Evolutionary conservation across 768 basidiomycete genomes (phyloP).

Genomic region (Tylopilus plumbeoviolaceoides): DNA sequence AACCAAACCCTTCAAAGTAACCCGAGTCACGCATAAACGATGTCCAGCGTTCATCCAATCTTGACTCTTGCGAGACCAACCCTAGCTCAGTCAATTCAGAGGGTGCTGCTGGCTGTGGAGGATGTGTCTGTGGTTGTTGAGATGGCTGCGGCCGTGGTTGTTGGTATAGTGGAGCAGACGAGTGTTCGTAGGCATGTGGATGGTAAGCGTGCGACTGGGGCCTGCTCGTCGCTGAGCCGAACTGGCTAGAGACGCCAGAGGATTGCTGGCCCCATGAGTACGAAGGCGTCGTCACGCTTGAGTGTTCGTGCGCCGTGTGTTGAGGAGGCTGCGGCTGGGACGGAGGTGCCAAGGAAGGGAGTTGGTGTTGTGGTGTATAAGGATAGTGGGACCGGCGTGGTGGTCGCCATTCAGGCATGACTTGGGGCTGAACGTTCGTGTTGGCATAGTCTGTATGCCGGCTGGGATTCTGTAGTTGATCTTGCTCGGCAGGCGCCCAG

Average conservation of each 20-base stretch:
- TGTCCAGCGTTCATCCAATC: conserved; percentile 56
- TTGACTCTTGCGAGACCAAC: conserved; percentile 51
- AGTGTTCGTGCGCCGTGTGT: conserved; percentile 18
- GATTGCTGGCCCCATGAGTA: conserved; percentile 16
- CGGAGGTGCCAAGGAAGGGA: conserved; percentile 3
- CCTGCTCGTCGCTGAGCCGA: conserved; percentile 4
- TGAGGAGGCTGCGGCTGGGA: conserved; percentile 5
- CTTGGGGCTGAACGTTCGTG: conserved; percentile 6
- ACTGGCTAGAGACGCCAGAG: conserved; percentile 2
- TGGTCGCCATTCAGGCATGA: conserved; percentile 26
- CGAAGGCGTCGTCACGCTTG: conserved; percentile 10
- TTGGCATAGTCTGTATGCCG: conserved; percentile 7
- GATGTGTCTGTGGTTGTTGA: conserved; percentile 3
- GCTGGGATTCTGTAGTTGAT: conserved; percentile 2
- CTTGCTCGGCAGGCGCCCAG: conserved; percentile 19
- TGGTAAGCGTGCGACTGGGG: conserved; percentile 14
- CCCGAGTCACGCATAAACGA: conserved; percentile 60
- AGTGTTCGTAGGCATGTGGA: conserved; percentile 15
- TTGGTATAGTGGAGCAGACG: conserved; percentile 7
- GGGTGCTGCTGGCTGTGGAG: conserved; percentile 16
- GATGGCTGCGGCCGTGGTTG: conserved; percentile 3
- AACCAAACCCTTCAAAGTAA: conserved; percentile 35
- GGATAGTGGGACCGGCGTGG: conserved; percentile 26
- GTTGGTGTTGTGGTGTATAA: conserved; percentile 20
- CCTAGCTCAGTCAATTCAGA: conserved; percentile 58